Evolutionary conservation across 2,329 filamentous ascomycete genomes (phyloP).

Genomic region (Fusarium sp.): DNA sequence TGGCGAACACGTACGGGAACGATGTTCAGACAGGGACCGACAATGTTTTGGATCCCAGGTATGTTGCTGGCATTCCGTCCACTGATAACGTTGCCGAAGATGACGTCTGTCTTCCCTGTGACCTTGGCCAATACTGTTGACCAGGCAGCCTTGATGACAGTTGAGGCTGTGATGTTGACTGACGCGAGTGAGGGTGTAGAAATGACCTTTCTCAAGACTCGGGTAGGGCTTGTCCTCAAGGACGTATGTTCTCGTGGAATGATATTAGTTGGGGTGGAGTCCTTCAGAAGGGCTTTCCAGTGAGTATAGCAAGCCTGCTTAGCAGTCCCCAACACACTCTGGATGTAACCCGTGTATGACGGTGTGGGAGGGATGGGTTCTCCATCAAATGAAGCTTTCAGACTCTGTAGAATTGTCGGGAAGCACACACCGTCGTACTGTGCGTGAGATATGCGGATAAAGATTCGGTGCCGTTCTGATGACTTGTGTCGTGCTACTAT

Average conservation of each 20-base stretch:
- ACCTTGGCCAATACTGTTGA: conserved; percentile 49
- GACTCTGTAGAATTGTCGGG: conserved; percentile 3
- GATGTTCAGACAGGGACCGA: conserved; percentile 27
- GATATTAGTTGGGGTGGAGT: conserved; percentile 9
- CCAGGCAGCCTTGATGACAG: conserved; percentile 57
- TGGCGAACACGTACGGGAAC: conserved; percentile 21
- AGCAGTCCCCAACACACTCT: not conserved
- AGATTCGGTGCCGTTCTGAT: conserved; percentile 14
- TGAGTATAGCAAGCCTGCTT: too few relatives aligned
- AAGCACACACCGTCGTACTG: conserved; percentile 29
- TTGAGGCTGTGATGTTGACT: conserved; percentile 44
- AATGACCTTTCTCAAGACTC: not conserved
- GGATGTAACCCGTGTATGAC: conserved; percentile 12
- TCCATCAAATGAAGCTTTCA: conserved; percentile 18
- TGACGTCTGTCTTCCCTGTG: conserved; percentile 43
- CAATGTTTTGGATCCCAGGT: conserved; percentile 14
- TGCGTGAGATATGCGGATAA: conserved; percentile 25
- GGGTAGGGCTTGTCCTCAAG: conserved; percentile 1
- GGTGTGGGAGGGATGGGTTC: not conserved
- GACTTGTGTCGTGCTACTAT: conserved; percentile 2
- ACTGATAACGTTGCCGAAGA: conserved; percentile 30
- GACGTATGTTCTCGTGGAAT: not conserved
- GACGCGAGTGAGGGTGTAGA: conserved; percentile 21
- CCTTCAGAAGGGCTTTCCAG: not conserved
- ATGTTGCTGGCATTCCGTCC: conserved; percentile 13